phyloP scores from a whole-genome alignment of 805 yeast species.

The Isabelozyma rhagii region DNA sequence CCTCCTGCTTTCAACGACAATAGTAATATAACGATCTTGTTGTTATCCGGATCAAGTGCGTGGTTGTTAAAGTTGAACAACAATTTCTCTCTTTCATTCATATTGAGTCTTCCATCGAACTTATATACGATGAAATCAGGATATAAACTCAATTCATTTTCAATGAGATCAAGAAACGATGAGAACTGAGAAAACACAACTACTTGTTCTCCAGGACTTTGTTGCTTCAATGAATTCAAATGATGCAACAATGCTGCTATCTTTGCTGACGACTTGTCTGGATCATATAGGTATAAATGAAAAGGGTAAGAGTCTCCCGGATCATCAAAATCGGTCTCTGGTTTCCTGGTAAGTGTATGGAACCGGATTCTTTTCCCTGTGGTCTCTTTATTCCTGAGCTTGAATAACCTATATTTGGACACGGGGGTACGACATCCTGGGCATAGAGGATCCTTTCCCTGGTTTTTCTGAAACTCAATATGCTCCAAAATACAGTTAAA shows the following conservation, averaged over 20 bases:
- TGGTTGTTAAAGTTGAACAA: conserved; percentile 50
- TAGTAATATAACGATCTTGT: conserved; percentile 49
- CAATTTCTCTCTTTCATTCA: conserved; percentile 62
- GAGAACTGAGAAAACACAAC: conserved; percentile 93
- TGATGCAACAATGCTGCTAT: conserved; percentile 65
- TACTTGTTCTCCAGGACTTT: conserved; percentile 63
- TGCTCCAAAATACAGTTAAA: conserved; percentile 70
- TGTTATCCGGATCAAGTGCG: conserved; percentile 9
- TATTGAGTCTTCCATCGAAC: conserved; percentile 77
- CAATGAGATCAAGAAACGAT: conserved; percentile 71
- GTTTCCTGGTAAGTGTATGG: conserved; percentile 16
- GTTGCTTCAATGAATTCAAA: conserved; percentile 45
- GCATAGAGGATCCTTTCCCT: conserved; percentile 47
- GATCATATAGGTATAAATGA: conserved; percentile 42
- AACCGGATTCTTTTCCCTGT: conserved; percentile 24
- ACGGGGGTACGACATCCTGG: conserved; percentile 71
- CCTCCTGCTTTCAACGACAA: conserved; percentile 91
- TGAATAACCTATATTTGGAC: conserved; percentile 46
- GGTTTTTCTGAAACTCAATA: conserved; percentile 60
- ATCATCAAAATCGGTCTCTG: conserved; percentile 15
- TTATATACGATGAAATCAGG: conserved; percentile 56
- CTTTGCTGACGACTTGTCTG: conserved; percentile 65
- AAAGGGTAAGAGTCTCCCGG: conserved; percentile 20
- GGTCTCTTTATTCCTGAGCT: conserved; percentile 28
- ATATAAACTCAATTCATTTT: conserved; percentile 48